Conservation (phyloP, 2,329 filamentous ascomycete genomes). For the Emericellopsis atlantica region DNA sequence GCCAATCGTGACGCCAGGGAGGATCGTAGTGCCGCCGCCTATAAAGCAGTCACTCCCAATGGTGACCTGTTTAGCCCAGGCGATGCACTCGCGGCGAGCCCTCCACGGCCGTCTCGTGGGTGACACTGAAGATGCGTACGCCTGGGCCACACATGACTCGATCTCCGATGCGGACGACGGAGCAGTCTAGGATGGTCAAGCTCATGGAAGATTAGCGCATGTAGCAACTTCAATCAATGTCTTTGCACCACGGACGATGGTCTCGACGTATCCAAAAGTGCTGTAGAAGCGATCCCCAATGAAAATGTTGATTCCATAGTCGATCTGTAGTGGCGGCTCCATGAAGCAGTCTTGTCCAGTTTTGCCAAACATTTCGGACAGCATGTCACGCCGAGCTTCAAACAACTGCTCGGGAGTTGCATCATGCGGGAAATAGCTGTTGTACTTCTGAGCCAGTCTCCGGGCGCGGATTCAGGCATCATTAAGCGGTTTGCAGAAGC, state of each 20-base stretch:
- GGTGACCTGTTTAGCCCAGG: slow-evolving; percentile 30
- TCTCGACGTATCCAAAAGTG: slow-evolving; percentile 25
- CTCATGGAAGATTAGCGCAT: slow-evolving; percentile 9
- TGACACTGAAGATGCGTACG: slow-evolving; percentile 57
- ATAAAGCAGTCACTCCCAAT: slow-evolving; percentile 45
- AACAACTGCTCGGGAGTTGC: slow-evolving; percentile 24
- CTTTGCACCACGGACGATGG: background rate
- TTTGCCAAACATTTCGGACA: slow-evolving; percentile 34
- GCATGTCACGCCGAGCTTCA: slow-evolving; percentile 26
- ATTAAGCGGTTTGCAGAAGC: background rate
- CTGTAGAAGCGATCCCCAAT: slow-evolving; percentile 45
- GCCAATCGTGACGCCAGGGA: slow-evolving; percentile 40
- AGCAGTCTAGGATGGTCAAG: slow-evolving; percentile 60
- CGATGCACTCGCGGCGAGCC: slow-evolving; percentile 31
- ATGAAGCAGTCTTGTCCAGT: slow-evolving; percentile 39
- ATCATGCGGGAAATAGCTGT: slow-evolving; percentile 38
- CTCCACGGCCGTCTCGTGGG: slow-evolving; percentile 54
- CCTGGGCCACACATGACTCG: slow-evolving; percentile 61
- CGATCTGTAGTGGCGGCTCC: slow-evolving; percentile 44
- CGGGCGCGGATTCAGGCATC: too few relatives aligned
- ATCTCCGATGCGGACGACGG: slow-evolving; percentile 54
- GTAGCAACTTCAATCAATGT: background rate
- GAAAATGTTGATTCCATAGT: slow-evolving; percentile 49
- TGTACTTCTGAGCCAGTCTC: slow-evolving; percentile 44
- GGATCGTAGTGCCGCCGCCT: slow-evolving; percentile 33